A percentile compares a stretch with the other conserved stretches of the same genome.
Evolutionary conservation across 1,139 yeast species (phyloP).

Genomic region (Sporopachydermia cereana): DNA sequence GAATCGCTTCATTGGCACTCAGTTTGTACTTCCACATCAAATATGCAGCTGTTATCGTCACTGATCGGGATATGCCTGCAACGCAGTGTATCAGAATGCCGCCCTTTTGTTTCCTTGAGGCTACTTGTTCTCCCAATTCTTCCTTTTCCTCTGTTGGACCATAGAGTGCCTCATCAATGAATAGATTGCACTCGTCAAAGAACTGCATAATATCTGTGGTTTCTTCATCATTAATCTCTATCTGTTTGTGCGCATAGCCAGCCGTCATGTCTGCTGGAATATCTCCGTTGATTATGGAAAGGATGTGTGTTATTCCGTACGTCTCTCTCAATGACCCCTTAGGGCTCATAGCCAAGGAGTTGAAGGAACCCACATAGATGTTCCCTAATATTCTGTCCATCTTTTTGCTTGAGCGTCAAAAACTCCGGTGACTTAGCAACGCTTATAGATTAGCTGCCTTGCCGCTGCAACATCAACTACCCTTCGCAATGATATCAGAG

Average conservation of each 20-base stretch:
- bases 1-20: slow-evolving; percentile 47
- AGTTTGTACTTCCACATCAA: slow-evolving; percentile 64
- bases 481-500: no score
- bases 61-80: slow-evolving; percentile 83
- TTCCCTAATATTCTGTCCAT: slow-evolving; percentile 49
- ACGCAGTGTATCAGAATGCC: slow-evolving; percentile 58
- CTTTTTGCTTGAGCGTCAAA: neutral
- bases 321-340: slow-evolving; percentile 30
- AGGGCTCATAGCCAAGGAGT: slow-evolving; percentile 38
- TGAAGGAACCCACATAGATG: slow-evolving; percentile 43
- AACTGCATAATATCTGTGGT: slow-evolving; percentile 34
- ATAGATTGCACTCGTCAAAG: slow-evolving; percentile 47
- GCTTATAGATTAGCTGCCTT: no score
- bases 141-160: slow-evolving; percentile 11
- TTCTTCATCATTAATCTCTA: slow-evolving; percentile 58
- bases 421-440: no score
- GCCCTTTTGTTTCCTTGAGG: slow-evolving; percentile 27
- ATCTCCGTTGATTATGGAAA: slow-evolving; percentile 58
- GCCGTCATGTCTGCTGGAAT: slow-evolving; percentile 39
- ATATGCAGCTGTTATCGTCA: slow-evolving; percentile 60
- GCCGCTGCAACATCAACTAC: no score
- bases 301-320: slow-evolving; percentile 50
- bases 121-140: slow-evolving; percentile 15
- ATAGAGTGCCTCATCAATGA: slow-evolving; percentile 53
- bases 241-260: slow-evolving; percentile 44